Conservation (phyloP, 2,329 filamentous ascomycete species). For the Phialemoniopsis sp. region DNA sequence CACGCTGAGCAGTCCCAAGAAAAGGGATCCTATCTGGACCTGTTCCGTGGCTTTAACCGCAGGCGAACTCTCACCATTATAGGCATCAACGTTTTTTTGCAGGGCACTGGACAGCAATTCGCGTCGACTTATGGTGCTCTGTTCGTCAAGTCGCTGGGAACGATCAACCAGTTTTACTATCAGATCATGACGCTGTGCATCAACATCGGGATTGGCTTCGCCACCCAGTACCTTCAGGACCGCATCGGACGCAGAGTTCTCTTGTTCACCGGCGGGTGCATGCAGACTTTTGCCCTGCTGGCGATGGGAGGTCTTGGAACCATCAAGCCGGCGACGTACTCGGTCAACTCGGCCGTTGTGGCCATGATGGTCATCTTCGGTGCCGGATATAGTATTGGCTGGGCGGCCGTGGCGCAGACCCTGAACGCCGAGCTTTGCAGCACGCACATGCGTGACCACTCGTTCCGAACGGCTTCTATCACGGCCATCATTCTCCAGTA, state of each 20-base stretch:
- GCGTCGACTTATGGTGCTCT: conserved; percentile 22
- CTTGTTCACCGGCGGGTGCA: conserved; percentile 17
- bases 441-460: conserved; percentile 22
- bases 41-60: conserved; percentile 13
- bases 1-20: no score
- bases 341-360: conserved; percentile 5
- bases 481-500: conserved; percentile 20
- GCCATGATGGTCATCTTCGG: conserved; percentile 24
- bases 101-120: conserved; percentile 22
- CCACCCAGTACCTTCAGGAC: conserved; percentile 2
- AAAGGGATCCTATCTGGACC: conserved; percentile 1
- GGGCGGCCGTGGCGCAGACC: conserved; percentile 28
- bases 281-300: conserved; percentile 22
- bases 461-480: conserved; percentile 20
- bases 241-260: conserved; percentile 7
- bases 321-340: background rate
- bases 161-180: conserved; percentile 18
- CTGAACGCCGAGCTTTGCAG: conserved; percentile 27
- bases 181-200: conserved; percentile 10
- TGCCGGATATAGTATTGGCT: conserved; percentile 23
- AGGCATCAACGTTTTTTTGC: conserved; percentile 22
- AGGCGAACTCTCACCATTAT: conserved; percentile 12
- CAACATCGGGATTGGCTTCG: background rate
- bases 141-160: conserved; percentile 19
- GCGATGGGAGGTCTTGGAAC: conserved; percentile 31